Base-by-base conservation (phyloP, 805 yeast genomes). In the Saccharomycopsis malanga region DNA sequence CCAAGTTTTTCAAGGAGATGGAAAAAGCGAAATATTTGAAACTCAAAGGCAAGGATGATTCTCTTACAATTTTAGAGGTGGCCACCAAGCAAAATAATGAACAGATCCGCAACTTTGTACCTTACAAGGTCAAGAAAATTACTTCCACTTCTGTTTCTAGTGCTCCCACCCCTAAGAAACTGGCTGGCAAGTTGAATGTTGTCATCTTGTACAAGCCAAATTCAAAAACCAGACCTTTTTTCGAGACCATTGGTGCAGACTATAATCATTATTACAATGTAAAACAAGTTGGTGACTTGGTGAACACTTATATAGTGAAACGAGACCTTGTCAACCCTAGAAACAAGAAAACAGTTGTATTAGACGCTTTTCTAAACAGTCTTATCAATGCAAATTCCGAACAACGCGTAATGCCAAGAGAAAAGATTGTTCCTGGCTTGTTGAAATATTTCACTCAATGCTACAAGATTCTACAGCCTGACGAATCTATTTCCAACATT, bases 31-130 rank as follows among this genome's bases (percentile, higher is more conserved):
- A 78, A 1, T 75, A 81, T 46, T 52, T 93, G 20, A 79, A 78
- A 48, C 61, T 81, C 22, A 87, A 88, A 55, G 97, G 95, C 5
- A 85, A 87, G 58, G 93, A 81, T 34, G 96, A 89, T 49, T 94
- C 85, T 57, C 66, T 88, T 23, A 71, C 74, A 0, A 68, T 91
- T 18, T 67, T 72, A 2, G 67, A 73, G 5, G 56, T 75, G 0
- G 76, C 79, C 25, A 73, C 71, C 14, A 66, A 64, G 23, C 65
- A 66, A 0, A 63, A 66, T 27, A 74, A 76, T 45, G 70, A 67
- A 17, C 67, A 65, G 34, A 64, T 88, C 22, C 74, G 70, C 34
- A 71, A 70, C 37, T 87, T 86, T 63, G 79, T 75, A 1, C 77
- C 91, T 3, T 87, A 83, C 60, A 79, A 70, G 52, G 62, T 70